Conservation (phyloP, 1,284 basidiomycete genomes). For the Trametes pubescens region DNA sequence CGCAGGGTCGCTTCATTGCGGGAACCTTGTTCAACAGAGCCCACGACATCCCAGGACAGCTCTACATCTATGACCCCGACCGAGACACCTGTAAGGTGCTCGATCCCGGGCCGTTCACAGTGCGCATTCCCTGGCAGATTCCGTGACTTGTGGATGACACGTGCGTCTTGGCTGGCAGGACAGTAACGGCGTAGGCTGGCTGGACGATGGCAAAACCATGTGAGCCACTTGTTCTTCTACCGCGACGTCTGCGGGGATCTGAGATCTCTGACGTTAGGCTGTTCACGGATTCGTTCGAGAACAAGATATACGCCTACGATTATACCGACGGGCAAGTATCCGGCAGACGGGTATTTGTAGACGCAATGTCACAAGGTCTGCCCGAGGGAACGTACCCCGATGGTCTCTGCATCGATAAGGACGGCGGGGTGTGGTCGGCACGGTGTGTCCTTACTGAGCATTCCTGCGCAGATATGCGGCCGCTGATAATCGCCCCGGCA, state of each 20-base stretch:
- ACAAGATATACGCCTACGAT: constrained; percentile 74
- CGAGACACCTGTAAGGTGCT: constrained; percentile 56
- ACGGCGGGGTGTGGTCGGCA: constrained; percentile 75
- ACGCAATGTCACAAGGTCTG: constrained; percentile 62
- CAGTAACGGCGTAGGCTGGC: constrained; percentile 73
- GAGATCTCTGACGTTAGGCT: constrained; percentile 53
- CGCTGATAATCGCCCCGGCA: constrained; percentile 24
- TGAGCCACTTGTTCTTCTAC: constrained; percentile 41
- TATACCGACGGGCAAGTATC: constrained; percentile 61
- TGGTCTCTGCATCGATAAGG: constrained; percentile 69
- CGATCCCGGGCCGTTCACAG: constrained; percentile 73
- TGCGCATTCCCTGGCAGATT: constrained; percentile 39
- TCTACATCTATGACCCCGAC: constrained; percentile 67
- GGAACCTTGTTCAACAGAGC: constrained; percentile 64
- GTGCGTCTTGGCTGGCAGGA: constrained; percentile 49
- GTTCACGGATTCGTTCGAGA: constrained; percentile 70
- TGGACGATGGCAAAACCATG: constrained; percentile 66
- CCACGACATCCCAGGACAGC: constrained; percentile 58
- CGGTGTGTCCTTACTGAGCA: constrained; percentile 49
- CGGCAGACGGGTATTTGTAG: constrained; percentile 63
- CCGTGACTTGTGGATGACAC: constrained; percentile 20
- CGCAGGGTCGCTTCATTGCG: constrained; percentile 67
- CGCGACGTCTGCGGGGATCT: constrained; percentile 29
- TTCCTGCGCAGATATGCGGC: constrained; percentile 15
- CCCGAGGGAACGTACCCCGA: constrained; percentile 61